phyloP scores from a whole-genome alignment of 1,284 basidiomycete genomes.

The Sporisorium graminicola region DNA sequence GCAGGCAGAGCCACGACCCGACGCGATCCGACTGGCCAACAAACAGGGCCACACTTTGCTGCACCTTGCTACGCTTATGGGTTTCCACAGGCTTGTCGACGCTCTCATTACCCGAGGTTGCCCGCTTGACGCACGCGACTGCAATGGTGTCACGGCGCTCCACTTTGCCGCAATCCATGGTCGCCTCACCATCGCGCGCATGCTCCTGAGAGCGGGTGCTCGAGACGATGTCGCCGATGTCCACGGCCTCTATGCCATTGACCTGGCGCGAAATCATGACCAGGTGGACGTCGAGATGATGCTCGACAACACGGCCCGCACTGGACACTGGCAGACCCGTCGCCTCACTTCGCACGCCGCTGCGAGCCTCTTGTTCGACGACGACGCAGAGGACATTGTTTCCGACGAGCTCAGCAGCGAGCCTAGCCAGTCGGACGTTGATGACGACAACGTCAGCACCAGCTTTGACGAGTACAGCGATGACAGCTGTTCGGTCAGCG shows the following conservation, averaged over 20 bases:
- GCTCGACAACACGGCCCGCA: conserved; percentile 56
- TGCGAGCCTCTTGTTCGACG: conserved; percentile 63
- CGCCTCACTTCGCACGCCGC: conserved; percentile 35
- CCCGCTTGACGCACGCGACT: conserved; percentile 86
- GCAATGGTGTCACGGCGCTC: conserved; percentile 89
- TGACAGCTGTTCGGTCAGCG: conserved; percentile 32
- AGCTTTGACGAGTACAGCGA: conserved; percentile 57
- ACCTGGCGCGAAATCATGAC: conserved; percentile 78
- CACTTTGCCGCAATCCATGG: conserved; percentile 84
- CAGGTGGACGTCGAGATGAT: conserved; percentile 72
- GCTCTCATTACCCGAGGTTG: conserved; percentile 81
- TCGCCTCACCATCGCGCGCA: conserved; percentile 77
- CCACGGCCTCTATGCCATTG: conserved; percentile 82
- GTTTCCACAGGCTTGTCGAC: conserved; percentile 79
- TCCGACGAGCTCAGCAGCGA: conserved; percentile 56
- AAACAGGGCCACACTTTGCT: conserved; percentile 74
- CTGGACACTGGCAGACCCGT: conserved; percentile 46
- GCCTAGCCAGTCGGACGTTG: conserved; percentile 49
- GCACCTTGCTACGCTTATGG: conserved; percentile 86
- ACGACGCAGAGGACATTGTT: conserved; percentile 34
- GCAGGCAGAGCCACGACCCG: conserved; percentile 11
- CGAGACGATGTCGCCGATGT: conserved; percentile 81
- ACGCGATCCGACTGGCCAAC: conserved; percentile 71
- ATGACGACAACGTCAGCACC: conserved; percentile 66
- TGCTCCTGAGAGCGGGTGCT: conserved; percentile 83